phyloP scores from a whole-genome alignment of 75 land plant species.

The Selaginella tamariscina region DNA sequence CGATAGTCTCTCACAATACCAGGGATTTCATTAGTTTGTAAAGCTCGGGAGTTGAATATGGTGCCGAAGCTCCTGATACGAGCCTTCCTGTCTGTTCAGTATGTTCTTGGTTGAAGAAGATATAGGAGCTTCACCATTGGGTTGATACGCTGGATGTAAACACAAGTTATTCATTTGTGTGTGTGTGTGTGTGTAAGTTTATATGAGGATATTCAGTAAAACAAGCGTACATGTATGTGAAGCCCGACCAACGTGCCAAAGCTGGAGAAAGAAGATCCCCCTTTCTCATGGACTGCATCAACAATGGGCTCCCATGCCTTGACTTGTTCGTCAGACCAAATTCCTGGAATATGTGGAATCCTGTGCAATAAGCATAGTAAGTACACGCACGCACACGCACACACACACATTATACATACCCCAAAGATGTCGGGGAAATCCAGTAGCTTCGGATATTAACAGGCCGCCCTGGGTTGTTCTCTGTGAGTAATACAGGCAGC shows the following conservation, averaged over 20 bases:
- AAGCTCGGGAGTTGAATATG: conserved; percentile 35
- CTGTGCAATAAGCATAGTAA: not conserved
- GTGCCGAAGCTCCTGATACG: not conserved
- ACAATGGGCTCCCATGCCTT: not conserved
- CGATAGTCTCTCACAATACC: conserved; percentile 17
- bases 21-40: conserved; percentile 58
- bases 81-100: conserved; percentile 13
- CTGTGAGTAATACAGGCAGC: conserved; percentile 25
- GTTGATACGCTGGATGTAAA: conserved; percentile 1
- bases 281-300: not conserved
- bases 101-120: conserved; percentile 16
- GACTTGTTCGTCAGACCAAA: not conserved
- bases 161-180: not conserved
- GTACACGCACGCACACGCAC: not conserved
- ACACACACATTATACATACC: not conserved
- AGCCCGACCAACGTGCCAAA: not conserved
- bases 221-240: not conserved
- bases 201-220: too few relatives aligned
- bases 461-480: conserved; percentile 28
- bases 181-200: too few relatives aligned
- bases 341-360: not conserved
- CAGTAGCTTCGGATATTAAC: conserved; percentile 22
- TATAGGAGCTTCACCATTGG: conserved; percentile 16
- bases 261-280: not conserved
- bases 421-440: not conserved